Evolutionary conservation across 1,139 yeast genomes (phyloP), one percentile per base, ranked within the genome.

Genomic region (Geotrichum reessii): DNA sequence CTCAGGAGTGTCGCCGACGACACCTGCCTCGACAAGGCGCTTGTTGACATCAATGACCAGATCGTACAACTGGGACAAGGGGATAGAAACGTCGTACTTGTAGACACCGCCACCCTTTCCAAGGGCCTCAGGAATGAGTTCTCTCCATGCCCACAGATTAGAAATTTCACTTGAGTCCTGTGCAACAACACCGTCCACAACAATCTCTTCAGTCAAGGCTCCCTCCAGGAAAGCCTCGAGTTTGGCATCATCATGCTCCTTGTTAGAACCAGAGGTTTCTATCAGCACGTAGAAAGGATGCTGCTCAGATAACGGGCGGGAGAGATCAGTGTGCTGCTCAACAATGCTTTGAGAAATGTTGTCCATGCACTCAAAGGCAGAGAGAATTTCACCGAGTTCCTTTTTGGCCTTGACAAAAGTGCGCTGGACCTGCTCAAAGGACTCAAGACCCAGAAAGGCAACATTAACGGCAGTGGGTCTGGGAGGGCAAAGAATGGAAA

Each of bases 311-410:
- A 93, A 82, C 7, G 99, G 99, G 67, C 88, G 90, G 28, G 81
- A 77, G 12, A 78, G 67, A 44, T 67, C 71, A 28, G 72, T 69
- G 61, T 76, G 78, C 53, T 79, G 75, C 65, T 85, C 76, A 56
- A 91, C 84, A 64, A 90, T 76, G 49, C 77, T 71, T 72, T 88
- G 95, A 1, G 95, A 86, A 58, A 80, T 81, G 31, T 81, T 76
- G 71, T 92, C 99, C 97, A 92, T 92, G 68, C 92, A 88, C 73
- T 92, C 99, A 74, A 90, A 92, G 7, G 98, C 97, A 44, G 96
- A 87, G 62, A 92, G 78, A 64, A 92, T 85, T 71, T 92, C 98
- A 22, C 88, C 82, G 49, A 92, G 80, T 67, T 89, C 96, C 53
- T 76, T 74, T 67, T 87, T 86, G 46, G 97, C 95, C 65, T 82